phyloP scores from a whole-genome alignment of 257 asterid species.

The Orobanche coerulescens region DNA sequence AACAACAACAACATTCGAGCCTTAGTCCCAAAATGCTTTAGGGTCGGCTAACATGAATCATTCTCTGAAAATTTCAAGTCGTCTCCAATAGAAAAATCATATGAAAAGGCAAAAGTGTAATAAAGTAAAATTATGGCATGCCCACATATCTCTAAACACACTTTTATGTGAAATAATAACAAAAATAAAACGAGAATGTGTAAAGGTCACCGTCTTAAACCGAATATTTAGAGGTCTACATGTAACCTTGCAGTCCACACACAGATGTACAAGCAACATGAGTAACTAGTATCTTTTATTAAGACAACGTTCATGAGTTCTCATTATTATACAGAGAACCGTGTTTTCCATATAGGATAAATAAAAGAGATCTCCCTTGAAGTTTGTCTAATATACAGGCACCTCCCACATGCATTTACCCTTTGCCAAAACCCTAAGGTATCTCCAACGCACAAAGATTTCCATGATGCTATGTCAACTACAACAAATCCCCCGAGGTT shows the following conservation, averaged over 20 bases:
- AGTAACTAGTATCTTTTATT: background rate
- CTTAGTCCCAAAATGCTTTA: no score
- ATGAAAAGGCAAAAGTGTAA: no score
- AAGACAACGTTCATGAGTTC: background rate
- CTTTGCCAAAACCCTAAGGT: background rate
- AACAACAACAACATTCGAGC: no score
- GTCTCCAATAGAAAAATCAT: no score
- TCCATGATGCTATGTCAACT: background rate
- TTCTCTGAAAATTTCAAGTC: no score
- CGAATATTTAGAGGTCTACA: background rate
- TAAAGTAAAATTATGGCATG: constrained; percentile 6
- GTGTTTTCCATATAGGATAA: background rate
- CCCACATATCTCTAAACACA: background rate
- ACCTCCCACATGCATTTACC: background rate
- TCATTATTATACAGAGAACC: background rate
- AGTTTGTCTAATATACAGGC: background rate
- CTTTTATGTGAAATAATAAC: background rate
- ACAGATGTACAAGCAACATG: constrained; percentile 10
- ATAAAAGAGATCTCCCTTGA: background rate
- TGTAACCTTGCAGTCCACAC: background rate
- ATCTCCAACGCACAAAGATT: background rate
- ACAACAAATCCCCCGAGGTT: background rate
- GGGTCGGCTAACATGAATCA: no score
- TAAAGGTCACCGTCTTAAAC: background rate
- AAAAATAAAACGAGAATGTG: background rate